Evolutionary conservation across 2,329 filamentous ascomycete genomes (phyloP), one percentile per base, ranked within the genome.

Genomic region (Aspergillus costaricaensis): DNA sequence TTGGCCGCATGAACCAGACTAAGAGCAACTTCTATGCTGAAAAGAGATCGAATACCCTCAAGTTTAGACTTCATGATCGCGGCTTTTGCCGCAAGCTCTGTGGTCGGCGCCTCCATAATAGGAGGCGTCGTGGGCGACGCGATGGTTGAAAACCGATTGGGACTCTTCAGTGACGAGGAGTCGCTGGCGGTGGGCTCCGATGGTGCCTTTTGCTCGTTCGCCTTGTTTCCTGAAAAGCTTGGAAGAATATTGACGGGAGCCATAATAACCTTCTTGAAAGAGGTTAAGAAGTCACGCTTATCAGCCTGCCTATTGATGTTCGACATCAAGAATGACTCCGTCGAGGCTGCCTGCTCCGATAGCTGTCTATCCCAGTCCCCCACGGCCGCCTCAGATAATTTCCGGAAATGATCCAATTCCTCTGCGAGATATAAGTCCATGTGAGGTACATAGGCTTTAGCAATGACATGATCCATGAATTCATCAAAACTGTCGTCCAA

Each of bases 261-360:
- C 93, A 99, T 97, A 65, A 99, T 91, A 8, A 99, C 95, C 76
- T 98, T 98, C 73, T 92, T 97, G 82, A 99, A 99, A 0, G 93
- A 96, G 49, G 89, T 95, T 62, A 99, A 74, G 70, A 99, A 99
- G 74, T 99, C 95, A 67, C 92, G 91, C 79, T 99, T 99, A 65
- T 96, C 95, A 1, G 92, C 95, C 74, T 96, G 92, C 25, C 95
- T 86, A 72, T 94, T 97, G 71, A 98, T 87, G 73, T 92, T 97
- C 23, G 90, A 90, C 94, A 98, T 97, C 79, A 92, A 95, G 72
- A 96, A 96, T 0, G 91, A 95, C 77, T 99, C 95, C 0, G 91
- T 88, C 2, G 89, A 91, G 15, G 91, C 92, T 67, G 96, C 93
- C 77, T 97, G 91, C 68, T 96, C 94, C 0, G 88, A 91, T 32